phyloP scores from a whole-genome alignment of 2,329 filamentous ascomycete species.

The Aspergillus texensis region DNA sequence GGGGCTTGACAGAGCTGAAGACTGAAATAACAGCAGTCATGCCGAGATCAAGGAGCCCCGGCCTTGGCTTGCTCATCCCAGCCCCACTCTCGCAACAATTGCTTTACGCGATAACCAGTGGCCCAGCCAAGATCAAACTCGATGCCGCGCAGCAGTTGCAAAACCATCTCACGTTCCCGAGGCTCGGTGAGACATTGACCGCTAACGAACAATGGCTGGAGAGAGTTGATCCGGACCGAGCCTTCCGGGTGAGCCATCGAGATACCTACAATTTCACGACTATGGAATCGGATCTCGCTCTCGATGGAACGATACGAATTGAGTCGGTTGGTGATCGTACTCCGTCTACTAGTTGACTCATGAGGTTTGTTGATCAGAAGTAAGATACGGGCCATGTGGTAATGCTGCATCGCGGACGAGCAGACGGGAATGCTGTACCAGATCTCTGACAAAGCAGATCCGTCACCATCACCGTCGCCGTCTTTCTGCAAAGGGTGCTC shows the following conservation, averaged over 20 bases:
- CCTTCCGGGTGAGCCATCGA: conserved; percentile 60
- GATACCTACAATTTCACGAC: conserved; percentile 64
- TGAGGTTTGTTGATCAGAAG: conserved; percentile 48
- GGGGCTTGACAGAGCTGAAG: not conserved
- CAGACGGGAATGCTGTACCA: conserved; percentile 70
- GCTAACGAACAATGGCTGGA: conserved; percentile 65
- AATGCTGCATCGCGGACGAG: conserved; percentile 60
- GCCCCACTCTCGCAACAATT: conserved; percentile 50
- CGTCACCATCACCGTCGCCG: conserved; percentile 35
- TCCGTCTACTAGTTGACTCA: conserved; percentile 49
- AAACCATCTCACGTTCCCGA: conserved; percentile 57
- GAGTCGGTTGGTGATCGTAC: conserved; percentile 57
- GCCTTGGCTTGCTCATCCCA: conserved; percentile 28
- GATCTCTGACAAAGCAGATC: conserved; percentile 54
- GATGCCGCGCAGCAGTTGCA: conserved; percentile 60
- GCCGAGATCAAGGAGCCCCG: conserved; percentile 11
- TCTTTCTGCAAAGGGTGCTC: conserved; percentile 32
- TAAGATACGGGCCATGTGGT: conserved; percentile 48
- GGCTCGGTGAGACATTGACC: conserved; percentile 61
- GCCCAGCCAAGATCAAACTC: conserved; percentile 68
- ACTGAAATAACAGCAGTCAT: not conserved
- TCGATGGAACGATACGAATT: conserved; percentile 62
- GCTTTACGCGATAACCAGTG: conserved; percentile 62
- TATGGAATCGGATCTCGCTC: conserved; percentile 59
- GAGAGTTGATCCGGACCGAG: conserved; percentile 60